Conservation (phyloP, 2,329 filamentous ascomycete species). For the Aschersonia sp. region DNA sequence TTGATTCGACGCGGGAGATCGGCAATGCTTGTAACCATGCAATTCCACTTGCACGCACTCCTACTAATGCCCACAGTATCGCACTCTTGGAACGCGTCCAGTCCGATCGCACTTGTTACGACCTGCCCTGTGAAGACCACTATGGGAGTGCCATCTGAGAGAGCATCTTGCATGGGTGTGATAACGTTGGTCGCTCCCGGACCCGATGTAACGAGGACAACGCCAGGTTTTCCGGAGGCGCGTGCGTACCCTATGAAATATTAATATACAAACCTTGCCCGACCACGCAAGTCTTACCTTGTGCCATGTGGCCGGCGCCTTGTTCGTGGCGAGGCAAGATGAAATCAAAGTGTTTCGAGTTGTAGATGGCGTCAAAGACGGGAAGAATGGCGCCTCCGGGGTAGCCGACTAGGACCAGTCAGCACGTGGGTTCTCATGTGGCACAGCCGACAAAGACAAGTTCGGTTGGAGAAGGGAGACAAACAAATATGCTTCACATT, state of each 20-base stretch:
- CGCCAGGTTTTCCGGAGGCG: conserved; percentile 83
- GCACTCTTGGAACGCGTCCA: conserved; percentile 93
- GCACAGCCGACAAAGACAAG: neutral
- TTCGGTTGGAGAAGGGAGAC: conserved; percentile 20
- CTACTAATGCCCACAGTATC: conserved; percentile 89
- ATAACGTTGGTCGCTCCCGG: conserved; percentile 94
- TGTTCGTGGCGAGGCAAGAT: conserved; percentile 93
- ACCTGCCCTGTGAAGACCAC: conserved; percentile 96
- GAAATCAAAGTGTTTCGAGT: conserved; percentile 93
- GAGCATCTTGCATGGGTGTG: conserved; percentile 89
- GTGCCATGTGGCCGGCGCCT: conserved; percentile 95
- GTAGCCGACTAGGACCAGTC: conserved; percentile 51
- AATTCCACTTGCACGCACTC: conserved; percentile 97
- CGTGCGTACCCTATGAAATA: conserved; percentile 49
- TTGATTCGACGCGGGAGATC: conserved; percentile 91
- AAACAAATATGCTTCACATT: conserved; percentile 87
- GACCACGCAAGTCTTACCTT: conserved; percentile 35
- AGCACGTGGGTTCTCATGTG: neutral
- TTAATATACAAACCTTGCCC: neutral
- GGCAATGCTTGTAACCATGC: conserved; percentile 92
- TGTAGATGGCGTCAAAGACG: conserved; percentile 97
- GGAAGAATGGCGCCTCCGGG: conserved; percentile 92
- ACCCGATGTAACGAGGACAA: conserved; percentile 91
- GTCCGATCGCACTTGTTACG: conserved; percentile 76
- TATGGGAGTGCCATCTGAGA: conserved; percentile 90